Base-by-base conservation (phyloP, 2,329 filamentous ascomycete species). In the Leptographium radiaticola region DNA sequence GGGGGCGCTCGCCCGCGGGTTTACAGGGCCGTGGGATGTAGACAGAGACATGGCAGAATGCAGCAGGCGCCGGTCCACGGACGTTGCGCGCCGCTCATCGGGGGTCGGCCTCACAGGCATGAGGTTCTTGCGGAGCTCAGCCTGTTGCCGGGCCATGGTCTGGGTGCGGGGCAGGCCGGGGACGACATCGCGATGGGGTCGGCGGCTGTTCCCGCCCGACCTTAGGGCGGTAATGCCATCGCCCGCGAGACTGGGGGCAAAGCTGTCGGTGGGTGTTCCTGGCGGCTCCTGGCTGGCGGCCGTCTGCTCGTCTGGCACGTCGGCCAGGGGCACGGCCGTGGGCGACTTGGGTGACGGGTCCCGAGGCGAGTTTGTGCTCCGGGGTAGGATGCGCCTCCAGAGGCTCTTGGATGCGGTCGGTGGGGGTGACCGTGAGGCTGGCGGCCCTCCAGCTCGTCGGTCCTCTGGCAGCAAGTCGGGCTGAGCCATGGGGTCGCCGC, bases 81-180 rank as follows among this genome's bases (percentile, higher is more conserved):
- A 91, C 15, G 82, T 73, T 12, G 87, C 81, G 63, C 89, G 80
- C 60, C 86, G 80, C 67, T 89, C 86, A 42, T 78, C 77, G 31
- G 75, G 69, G 36, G 81, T 78, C 7, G 79, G 76, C 49, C 83
- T 73, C 44, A 81, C 74, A 46, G 86, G 82, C 56, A 84, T 74
- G 53, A 95, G 74, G 62, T 82, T 84, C 61, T 86, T 81, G 60
- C 89, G 79, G 58, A 80, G 77, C 68, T 95, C 90, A 33, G 88
- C 91, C 65, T 86, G 79, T 66, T 91, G 88, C 62, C 89, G 80
- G 67, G 83, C 86, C 69, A 94, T 89, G 0, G 88, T 94, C 61
- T 84, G 80, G 6, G 83, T 74, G 49, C 88, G 80, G 42, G 89
- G 87, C 40, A 95, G 71, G 16, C 85, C 84, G 18, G 89, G 85